Evolutionary conservation across 1,284 basidiomycete species (phyloP).

Genomic region (Agroathelia rolfsii): DNA sequence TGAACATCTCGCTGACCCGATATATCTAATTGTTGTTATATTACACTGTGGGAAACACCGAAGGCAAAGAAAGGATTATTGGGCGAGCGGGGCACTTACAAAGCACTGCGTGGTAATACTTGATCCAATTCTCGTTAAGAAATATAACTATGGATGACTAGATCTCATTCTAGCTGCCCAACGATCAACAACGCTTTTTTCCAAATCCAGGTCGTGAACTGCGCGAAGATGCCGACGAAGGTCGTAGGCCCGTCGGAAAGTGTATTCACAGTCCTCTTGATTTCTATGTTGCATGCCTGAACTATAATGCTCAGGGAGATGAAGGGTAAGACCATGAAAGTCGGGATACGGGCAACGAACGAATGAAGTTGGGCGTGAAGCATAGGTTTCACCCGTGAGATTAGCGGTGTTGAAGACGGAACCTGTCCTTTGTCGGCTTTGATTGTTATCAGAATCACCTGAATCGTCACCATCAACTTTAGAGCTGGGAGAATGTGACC

Average conservation of each 20-base stretch:
- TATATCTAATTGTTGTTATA: too few species aligned
- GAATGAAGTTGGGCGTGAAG: conserved; percentile 29
- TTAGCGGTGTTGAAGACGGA: conserved; percentile 39
- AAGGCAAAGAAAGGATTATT: too few species aligned
- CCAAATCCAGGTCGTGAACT: conserved; percentile 50
- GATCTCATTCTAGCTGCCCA: conserved; percentile 36
- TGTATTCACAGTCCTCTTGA: conserved; percentile 44
- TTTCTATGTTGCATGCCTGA: conserved; percentile 11
- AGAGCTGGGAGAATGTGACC: conserved; percentile 36
- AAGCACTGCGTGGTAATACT: too few species aligned
- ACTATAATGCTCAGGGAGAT: conserved; percentile 4
- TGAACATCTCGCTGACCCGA: too few species aligned
- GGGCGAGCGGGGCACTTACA: too few species aligned
- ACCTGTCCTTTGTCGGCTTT: conserved; percentile 12
- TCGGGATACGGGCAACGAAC: conserved; percentile 56
- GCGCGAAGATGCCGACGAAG: conserved; percentile 68
- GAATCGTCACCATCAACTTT: too few species aligned
- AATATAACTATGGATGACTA: too few species aligned
- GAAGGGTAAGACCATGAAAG: conserved; percentile 18
- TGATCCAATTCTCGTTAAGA: too few species aligned
- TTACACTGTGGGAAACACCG: too few species aligned
- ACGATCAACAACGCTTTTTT: conserved; percentile 49
- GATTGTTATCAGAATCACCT: conserved; percentile 13
- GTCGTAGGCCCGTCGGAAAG: conserved; percentile 79
- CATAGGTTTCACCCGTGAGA: conserved; percentile 60